Evolutionary conservation across 2,329 filamentous ascomycete genomes (phyloP).

Genomic region (Alternaria alternata): DNA sequence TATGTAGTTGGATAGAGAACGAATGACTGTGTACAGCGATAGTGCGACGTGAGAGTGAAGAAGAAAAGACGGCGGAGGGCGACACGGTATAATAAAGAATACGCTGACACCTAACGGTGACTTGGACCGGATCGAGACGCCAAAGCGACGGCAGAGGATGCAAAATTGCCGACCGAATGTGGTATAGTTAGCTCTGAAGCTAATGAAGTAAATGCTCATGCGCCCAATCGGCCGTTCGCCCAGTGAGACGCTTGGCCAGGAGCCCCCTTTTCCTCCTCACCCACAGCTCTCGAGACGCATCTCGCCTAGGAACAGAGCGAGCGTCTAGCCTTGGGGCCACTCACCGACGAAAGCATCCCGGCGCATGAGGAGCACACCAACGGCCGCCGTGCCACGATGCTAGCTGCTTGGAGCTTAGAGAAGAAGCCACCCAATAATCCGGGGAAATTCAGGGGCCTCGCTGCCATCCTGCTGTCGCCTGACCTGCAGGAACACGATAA

Average conservation of each 20-base stretch:
- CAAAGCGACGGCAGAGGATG: conserved; percentile 46
- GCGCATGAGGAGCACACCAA: conserved; percentile 31
- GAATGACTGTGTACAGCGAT: conserved; percentile 39
- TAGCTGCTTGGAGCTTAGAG: conserved; percentile 30
- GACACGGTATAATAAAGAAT: conserved; percentile 26
- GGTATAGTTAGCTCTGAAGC: conserved; percentile 29
- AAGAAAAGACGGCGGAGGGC: conserved; percentile 23
- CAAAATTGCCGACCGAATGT: conserved; percentile 36
- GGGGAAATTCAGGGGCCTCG: conserved; percentile 48
- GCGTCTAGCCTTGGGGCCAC: conserved; percentile 19
- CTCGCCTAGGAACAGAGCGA: conserved; percentile 19
- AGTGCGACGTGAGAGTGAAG: conserved; percentile 28
- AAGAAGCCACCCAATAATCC: conserved; percentile 41
- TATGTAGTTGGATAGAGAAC: conserved; percentile 29
- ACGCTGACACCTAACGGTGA: conserved; percentile 19
- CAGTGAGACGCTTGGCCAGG: conserved; percentile 20
- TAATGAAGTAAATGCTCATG: conserved; percentile 30
- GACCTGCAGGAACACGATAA: not conserved
- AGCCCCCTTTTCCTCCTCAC: conserved; percentile 29
- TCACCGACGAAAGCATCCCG: conserved; percentile 25
- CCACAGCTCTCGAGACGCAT: conserved; percentile 13
- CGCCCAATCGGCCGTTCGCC: conserved; percentile 33
- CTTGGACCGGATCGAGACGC: conserved; percentile 24
- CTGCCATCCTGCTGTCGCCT: conserved; percentile 17
- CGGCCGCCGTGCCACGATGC: conserved; percentile 27